Conservation (phyloP, 1,139 yeast genomes). For the Magnusiomyces tetraspermus region DNA sequence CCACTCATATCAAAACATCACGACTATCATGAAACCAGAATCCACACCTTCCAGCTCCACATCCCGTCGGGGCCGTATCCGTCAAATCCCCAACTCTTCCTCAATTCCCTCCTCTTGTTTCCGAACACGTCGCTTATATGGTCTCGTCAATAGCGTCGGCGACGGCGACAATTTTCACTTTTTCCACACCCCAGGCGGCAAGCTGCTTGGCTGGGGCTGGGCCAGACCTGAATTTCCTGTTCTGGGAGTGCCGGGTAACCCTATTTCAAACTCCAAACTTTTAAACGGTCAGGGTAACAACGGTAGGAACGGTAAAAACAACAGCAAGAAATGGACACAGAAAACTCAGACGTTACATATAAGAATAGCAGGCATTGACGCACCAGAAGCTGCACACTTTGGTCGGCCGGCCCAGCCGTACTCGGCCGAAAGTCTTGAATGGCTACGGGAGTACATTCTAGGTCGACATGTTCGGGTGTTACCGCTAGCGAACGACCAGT, state of each 20-base stretch:
- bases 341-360: slow-evolving; percentile 39
- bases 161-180: slow-evolving; percentile 94
- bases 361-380: slow-evolving; percentile 91
- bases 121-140: slow-evolving; percentile 47
- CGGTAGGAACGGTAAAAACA: too few relatives aligned
- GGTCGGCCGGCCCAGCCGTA: slow-evolving; percentile 90
- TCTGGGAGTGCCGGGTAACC: background rate
- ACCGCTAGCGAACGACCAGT: slow-evolving; percentile 79
- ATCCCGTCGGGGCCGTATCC: too few relatives aligned
- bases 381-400: slow-evolving; percentile 92
- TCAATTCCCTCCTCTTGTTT: slow-evolving; percentile 26
- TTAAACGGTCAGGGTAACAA: slow-evolving; percentile 19
- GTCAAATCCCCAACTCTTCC: slow-evolving; percentile 28
- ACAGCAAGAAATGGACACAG: slow-evolving; percentile 13
- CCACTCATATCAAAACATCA: too few relatives aligned
- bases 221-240: slow-evolving; percentile 45
- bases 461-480: slow-evolving; percentile 63
- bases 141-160: slow-evolving; percentile 84
- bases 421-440: slow-evolving; percentile 71
- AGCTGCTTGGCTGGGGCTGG: slow-evolving; percentile 91
- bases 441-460: slow-evolving; percentile 58
- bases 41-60: too few relatives aligned
- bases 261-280: background rate
- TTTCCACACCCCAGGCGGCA: slow-evolving; percentile 91
- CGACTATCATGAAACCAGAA: too few relatives aligned